Percentiles rank a stretch among this genome's conserved stretches.
Evolutionary conservation across 2,329 filamentous ascomycete species (phyloP).

Genomic region (Grosmannia huntii): DNA sequence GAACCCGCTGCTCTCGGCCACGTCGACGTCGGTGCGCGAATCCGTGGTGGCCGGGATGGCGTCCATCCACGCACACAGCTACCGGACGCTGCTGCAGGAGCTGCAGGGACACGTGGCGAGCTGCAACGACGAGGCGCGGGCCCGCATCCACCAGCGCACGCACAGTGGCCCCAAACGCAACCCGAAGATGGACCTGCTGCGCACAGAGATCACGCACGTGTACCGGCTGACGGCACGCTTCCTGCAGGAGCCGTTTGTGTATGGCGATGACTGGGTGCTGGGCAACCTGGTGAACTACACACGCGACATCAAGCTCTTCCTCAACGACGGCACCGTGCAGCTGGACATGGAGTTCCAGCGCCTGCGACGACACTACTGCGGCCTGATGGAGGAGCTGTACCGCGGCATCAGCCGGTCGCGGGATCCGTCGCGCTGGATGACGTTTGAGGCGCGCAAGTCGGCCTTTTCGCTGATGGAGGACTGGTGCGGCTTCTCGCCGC

Average conservation of each 20-base stretch:
- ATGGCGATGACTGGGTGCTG: slow-evolving; percentile 80
- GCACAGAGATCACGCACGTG: slow-evolving; percentile 91
- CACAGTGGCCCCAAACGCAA: slow-evolving; percentile 73
- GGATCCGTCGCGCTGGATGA: slow-evolving; percentile 87
- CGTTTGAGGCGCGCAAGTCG: slow-evolving; percentile 90
- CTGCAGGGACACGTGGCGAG: slow-evolving; percentile 74
- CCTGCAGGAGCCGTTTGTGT: slow-evolving; percentile 63
- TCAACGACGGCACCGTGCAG: slow-evolving; percentile 90
- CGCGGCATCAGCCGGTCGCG: slow-evolving; percentile 77
- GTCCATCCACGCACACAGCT: slow-evolving; percentile 90
- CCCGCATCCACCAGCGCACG: slow-evolving; percentile 74
- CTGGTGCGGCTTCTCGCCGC: slow-evolving; percentile 95
- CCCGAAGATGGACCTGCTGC: slow-evolving; percentile 69
- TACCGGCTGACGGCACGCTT: slow-evolving; percentile 92
- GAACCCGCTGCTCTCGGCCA: slow-evolving; percentile 72
- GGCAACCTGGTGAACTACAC: slow-evolving; percentile 81
- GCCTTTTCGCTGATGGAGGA: slow-evolving; percentile 96
- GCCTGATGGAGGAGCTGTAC: slow-evolving; percentile 83
- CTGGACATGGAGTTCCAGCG: slow-evolving; percentile 92
- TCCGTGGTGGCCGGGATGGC: slow-evolving; percentile 86
- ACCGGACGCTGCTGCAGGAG: slow-evolving; percentile 79
- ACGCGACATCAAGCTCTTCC: slow-evolving; percentile 82
- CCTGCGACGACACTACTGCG: slow-evolving; percentile 84
- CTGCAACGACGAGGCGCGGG: slow-evolving; percentile 80
- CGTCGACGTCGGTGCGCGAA: slow-evolving; percentile 69